A percentile compares a stretch with the other conserved stretches of the same genome.
These are phyloP conservation scores for Coniferiporia sulphurascens DNA, from an alignment of 1,284 basidiomycete species.

Conservation along the genomic window DNA sequence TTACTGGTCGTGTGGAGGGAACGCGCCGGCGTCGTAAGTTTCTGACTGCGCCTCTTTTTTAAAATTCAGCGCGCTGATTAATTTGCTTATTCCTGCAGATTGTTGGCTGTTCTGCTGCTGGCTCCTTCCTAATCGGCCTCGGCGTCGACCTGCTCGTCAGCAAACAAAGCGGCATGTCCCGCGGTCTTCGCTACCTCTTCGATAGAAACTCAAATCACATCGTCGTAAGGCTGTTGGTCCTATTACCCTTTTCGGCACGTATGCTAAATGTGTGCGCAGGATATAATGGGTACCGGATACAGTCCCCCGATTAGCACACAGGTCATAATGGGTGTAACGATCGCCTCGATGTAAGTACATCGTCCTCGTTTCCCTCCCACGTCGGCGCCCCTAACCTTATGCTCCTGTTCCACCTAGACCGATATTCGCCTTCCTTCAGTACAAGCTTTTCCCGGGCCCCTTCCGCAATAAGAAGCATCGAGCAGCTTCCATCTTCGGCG, in stretches of 20 bases:
- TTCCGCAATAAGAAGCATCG: constrained; percentile 24
- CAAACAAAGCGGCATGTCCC: constrained; percentile 55
- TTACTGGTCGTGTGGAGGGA: constrained; percentile 40
- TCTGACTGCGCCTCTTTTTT: not conserved
- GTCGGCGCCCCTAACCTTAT: not conserved
- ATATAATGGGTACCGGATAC: constrained; percentile 42
- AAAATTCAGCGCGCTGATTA: not conserved
- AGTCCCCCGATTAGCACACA: constrained; percentile 40
- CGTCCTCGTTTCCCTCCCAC: not conserved
- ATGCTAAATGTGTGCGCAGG: constrained; percentile 30
- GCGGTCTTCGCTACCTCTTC: constrained; percentile 55
- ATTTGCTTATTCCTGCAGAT: constrained; percentile 30
- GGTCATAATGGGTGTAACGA: constrained; percentile 42
- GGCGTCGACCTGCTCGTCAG: constrained; percentile 53
- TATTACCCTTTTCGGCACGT: not conserved
- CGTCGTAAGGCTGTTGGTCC: constrained; percentile 36
- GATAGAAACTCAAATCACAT: constrained; percentile 56
- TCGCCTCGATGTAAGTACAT: constrained; percentile 37
- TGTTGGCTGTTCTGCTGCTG: constrained; percentile 48
- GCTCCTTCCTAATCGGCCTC: constrained; percentile 53
- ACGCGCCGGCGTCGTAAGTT: constrained; percentile 49
- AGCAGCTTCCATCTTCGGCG: constrained; percentile 1
- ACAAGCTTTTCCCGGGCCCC: constrained; percentile 35
- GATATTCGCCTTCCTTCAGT: constrained; percentile 35
- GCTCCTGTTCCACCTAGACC: constrained; percentile 27